Evolutionary conservation across 495 filamentous ascomycete species (phyloP), one percentile per base, ranked within the genome.

Genomic region (Talaromyces nanjingensis): DNA sequence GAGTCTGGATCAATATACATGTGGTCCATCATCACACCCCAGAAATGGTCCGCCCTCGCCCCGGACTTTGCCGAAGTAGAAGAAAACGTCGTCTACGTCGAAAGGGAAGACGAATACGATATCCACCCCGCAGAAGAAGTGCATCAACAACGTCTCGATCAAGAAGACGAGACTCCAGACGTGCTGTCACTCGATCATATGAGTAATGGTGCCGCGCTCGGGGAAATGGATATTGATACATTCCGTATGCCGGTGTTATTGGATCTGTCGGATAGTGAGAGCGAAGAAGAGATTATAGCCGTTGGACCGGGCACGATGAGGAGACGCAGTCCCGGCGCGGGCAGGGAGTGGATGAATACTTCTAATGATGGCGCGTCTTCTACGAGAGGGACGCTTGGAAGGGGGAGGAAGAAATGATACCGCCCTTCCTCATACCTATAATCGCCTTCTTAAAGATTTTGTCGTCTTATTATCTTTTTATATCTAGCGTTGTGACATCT

Each of bases 31-130:
- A 87, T 91, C 29, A 91, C 88, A 18, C 92, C 92, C 1, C 94
- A 99, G 70, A 88, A 92, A 64, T 99, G 94, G 94, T 96, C 92
- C 31, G 93, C 94, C 0, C 84, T 99, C 8, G 94, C 94, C 7
- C 94, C 94, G 0, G 94, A 99, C 74, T 99, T 99, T 72, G 91
- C 84, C 37, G 94, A 99, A 74, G 91, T 99, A 9, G 94, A 99
- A 76, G 96, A 98, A 74, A 98, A 98, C 64, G 91, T 96, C 11
- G 92, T 97, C 75, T 98, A 98, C 70, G 83, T 93, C 42, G 94
- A 99, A 72, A 83, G 84, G 29, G 94, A 98, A 76, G 96, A 98
- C 70, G 94, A 99, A 69, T 99, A 98, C 67, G 94, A 99, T 70
- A 93, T 98, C 63, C 93, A 97, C 68, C 93, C 93, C 0, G 89